Conservation (phyloP, 192 early-diverging fungal species). For the Rhizophagus prolifer region DNA sequence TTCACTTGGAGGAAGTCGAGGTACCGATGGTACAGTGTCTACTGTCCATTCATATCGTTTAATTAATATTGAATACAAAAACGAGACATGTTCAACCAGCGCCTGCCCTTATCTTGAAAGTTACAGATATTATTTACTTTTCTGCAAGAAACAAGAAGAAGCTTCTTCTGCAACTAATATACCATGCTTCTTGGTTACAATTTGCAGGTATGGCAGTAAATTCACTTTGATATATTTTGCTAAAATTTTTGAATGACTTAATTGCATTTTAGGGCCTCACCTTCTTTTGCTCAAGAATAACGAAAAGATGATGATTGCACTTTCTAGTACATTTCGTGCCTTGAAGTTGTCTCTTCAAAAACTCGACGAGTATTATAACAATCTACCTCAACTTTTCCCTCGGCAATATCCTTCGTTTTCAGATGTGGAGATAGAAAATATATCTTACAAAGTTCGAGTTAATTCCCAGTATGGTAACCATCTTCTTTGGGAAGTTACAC, state of each 20-base stretch:
- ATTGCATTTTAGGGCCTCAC: no score
- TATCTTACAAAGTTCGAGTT: background rate
- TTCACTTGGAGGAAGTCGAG: no score
- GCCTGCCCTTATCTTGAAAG: background rate
- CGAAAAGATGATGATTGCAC: background rate
- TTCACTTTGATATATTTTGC: no score
- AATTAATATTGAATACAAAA: background rate
- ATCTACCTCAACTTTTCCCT: background rate
- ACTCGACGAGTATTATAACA: background rate
- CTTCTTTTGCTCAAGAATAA: background rate
- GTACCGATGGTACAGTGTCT: background rate
- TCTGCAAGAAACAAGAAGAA: background rate
- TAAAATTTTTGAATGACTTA: no score
- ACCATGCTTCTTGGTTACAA: background rate
- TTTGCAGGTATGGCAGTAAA: no score
- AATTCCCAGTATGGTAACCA: background rate
- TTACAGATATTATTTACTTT: background rate
- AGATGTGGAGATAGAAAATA: background rate
- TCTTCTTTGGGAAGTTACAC: background rate
- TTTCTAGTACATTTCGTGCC: background rate
- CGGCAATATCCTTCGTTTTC: background rate
- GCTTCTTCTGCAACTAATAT: background rate
- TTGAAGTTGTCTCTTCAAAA: background rate
- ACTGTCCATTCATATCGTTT: background rate
- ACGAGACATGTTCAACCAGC: background rate